Evolutionary conservation across 2,329 filamentous ascomycete genomes (phyloP).

Genomic region (Fusarium lyarnte): DNA sequence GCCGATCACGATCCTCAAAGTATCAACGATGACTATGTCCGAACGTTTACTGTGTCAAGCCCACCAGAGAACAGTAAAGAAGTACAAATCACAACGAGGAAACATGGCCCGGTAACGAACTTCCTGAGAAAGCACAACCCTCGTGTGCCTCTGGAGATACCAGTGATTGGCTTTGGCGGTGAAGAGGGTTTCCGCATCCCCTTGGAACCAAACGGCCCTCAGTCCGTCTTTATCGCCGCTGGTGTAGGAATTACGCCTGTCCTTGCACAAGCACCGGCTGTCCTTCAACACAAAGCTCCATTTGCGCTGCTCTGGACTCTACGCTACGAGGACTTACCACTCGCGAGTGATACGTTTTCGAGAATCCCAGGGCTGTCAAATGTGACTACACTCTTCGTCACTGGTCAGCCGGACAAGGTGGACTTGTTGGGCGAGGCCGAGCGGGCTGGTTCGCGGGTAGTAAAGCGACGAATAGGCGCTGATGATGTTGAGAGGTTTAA

Average conservation of each 20-base stretch:
- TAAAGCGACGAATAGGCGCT: slow-evolving; percentile 51
- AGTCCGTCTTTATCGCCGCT: slow-evolving; percentile 73
- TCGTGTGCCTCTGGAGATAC: slow-evolving; percentile 66
- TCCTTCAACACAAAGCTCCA: slow-evolving; percentile 51
- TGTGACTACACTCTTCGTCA: slow-evolving; percentile 72
- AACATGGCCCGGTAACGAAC: slow-evolving; percentile 73
- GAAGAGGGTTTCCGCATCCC: slow-evolving; percentile 56
- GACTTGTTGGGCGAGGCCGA: slow-evolving; percentile 49
- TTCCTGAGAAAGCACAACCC: slow-evolving; percentile 70
- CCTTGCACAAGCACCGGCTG: slow-evolving; percentile 69
- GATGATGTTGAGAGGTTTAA: slow-evolving; percentile 55
- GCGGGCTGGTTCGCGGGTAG: slow-evolving; percentile 48
- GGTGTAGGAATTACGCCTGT: slow-evolving; percentile 88
- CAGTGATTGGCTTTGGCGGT: slow-evolving; percentile 79
- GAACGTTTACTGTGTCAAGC: slow-evolving; percentile 84
- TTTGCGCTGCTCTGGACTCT: slow-evolving; percentile 76
- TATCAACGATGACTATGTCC: slow-evolving; percentile 84
- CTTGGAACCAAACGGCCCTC: slow-evolving; percentile 34
- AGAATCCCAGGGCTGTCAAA: slow-evolving; percentile 60
- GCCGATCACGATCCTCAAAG: slow-evolving; percentile 79
- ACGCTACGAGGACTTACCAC: slow-evolving; percentile 65
- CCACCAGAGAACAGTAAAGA: slow-evolving; percentile 55
- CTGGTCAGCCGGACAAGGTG: slow-evolving; percentile 54
- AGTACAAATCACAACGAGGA: slow-evolving; percentile 78
- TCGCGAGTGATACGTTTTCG: slow-evolving; percentile 69